Evolutionary conservation across 345 rosid species (phyloP).

Genomic region (Arabis alpina): DNA sequence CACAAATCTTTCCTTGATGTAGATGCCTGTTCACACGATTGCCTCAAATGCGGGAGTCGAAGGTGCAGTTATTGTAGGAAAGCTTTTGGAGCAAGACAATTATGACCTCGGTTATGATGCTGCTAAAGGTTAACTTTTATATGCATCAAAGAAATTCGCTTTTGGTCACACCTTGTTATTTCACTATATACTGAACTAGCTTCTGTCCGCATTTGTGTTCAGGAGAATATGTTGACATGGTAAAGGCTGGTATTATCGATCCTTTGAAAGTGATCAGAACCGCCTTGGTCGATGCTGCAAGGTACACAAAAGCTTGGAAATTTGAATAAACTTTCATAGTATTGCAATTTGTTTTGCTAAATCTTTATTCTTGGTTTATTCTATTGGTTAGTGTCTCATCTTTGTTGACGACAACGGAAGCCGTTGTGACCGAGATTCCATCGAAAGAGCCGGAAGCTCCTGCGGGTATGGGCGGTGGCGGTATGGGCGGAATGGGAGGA

Average conservation of each 20-base stretch:
- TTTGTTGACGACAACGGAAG: slow-evolving; percentile 94
- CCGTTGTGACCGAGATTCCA: slow-evolving; percentile 82
- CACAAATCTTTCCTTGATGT: slow-evolving; percentile 34
- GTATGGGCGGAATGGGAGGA: slow-evolving; percentile 83
- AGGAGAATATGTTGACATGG: slow-evolving; percentile 97
- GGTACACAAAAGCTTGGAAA: slow-evolving; percentile 45
- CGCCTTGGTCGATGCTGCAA: slow-evolving; percentile 93
- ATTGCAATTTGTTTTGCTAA: neutral
- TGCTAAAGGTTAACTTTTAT: slow-evolving; percentile 96
- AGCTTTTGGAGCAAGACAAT: slow-evolving; percentile 87
- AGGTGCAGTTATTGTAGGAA: slow-evolving; percentile 95
- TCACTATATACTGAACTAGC: neutral
- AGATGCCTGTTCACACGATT: slow-evolving; percentile 86
- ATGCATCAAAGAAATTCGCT: neutral
- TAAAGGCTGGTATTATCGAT: slow-evolving; percentile 88
- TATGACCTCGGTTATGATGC: slow-evolving; percentile 93
- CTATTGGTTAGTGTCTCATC: slow-evolving; percentile 73
- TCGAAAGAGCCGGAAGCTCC: slow-evolving; percentile 72
- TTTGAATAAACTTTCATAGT: neutral
- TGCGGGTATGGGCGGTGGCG: slow-evolving; percentile 63
- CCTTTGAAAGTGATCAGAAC: slow-evolving; percentile 97
- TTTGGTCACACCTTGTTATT: slow-evolving; percentile 4
- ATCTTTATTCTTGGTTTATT: neutral
- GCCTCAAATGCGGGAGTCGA: slow-evolving; percentile 94
- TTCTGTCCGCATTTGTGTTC: slow-evolving; percentile 7